Base-by-base conservation (phyloP, 2,329 filamentous ascomycete genomes). In the Diaporthe batatas region DNA sequence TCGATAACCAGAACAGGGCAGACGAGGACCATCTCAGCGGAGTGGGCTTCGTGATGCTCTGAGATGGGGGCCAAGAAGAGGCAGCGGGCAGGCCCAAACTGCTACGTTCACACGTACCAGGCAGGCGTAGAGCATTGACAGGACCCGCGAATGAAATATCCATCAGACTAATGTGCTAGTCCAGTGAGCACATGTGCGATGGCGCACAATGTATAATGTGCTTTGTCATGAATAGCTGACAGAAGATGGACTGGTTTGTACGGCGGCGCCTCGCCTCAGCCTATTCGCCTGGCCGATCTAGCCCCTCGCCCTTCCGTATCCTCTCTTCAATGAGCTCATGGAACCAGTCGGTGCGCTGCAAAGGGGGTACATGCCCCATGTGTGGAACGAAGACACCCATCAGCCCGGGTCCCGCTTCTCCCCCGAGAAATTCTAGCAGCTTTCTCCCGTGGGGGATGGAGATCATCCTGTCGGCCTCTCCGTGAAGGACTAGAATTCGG, bases 21-120 rank as follows among this genome's bases (percentile, higher is more conserved):
- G 95, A 98, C 80, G 90, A 92, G 77, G 91, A 91, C 72, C 89
- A 90, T 75, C 90, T 95, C 80, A 96, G 95, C 77, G 96, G 96
- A 1, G 91, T 99, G 73, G 96, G 96, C 51, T 90, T 98, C 79
- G 94, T 98, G 32, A 95, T 97, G 91, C 85, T 86, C 62, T 86
- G 80, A 25, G 44, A 23, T 11, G 32, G 32, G n/a, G 23, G n/a
- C 12, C 18, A 49, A 34, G 11, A n/a, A 18, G 14, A 36, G 29
- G 44, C 42, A 49, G 62, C 14, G 14, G 44, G 21, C 12, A 21
- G 44, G 16, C 18, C 7, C 44, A 25, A 36, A 29, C 62, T n/a
- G 14, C 44, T 49, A 2, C 23, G 18, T 36, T 2, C 44, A 14
- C 8, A 51, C 44, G 25, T 14, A 65, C 21, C 25, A 64, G 42